Base-by-base conservation (phyloP, 192 early-diverging fungal species). In the Linnemannia hyalina region DNA sequence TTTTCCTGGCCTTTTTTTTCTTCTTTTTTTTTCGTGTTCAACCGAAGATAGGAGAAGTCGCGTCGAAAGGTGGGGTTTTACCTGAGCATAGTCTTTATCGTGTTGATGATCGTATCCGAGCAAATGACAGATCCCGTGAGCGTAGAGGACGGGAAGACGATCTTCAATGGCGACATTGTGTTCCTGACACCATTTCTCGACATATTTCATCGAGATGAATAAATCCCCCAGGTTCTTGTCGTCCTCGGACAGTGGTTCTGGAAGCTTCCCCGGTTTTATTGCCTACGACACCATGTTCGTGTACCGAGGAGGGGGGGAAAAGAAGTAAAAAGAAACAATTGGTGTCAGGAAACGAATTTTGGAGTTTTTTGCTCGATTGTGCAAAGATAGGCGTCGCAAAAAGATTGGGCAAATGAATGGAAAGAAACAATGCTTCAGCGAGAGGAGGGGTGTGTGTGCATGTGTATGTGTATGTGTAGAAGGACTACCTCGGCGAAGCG, bases 91-190 rank as follows among this genome's bases (percentile, higher is more conserved):
- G 41, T 92, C 92, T 0, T 76, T 40, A 44, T 93, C 90, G 3
- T 72, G 40, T 54, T 93, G 89, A 72, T 95, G 94, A 80, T 95
- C 93, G 70, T 93, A 94, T 15, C 94, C 94, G 47, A 95, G 83
- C 38, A 95, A 80, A 82, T 95, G 94, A 68, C 92, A 94, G 15
- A 95, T 92, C 0, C 94, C 94, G 76, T 95, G 94, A 0, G 90
- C 89, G 68, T 92, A 89, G 26, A 95, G 88, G 7, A 91, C 83
- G 0, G 92, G 92, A n/a, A 95, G 69, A 35, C 93, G 90, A 2
- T 79, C 80, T 42, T 88, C 49, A 26, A 94, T 63, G 41, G 70
- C 69, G 29, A 92, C 89, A n/a, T 88, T 85, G 70, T 93, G 15
- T 16, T 63, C 38, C 22, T 70, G 70, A 74, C 94, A 95, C 76